Base-by-base conservation (phyloP, 1,284 basidiomycete species). In the Boletus smithii region DNA sequence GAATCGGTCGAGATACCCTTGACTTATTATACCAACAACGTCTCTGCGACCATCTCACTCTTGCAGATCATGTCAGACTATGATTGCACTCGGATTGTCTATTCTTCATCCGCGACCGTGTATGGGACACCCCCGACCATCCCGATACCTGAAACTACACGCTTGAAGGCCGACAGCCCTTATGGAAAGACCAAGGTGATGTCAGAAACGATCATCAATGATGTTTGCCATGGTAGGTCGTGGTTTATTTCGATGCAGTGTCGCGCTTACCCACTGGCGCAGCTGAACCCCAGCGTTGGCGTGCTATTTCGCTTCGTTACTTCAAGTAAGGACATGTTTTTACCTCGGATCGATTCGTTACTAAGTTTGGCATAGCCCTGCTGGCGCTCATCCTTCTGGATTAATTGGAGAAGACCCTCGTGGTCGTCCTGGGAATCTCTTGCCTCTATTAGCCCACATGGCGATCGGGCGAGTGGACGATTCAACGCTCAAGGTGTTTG, bases 51-150 rank as follows among this genome's bases (percentile, higher is more conserved):
- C 3, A 71, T 95, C 51, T 82, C 78, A 38, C 80, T 97, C 17
- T 75, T 95, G 40, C 83, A 93, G 73, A 73, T 80, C 55, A 97
- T 97, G 94, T 75, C 77, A 48, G 86, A 89, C 53, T 90, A 85
- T 68, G 83, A 85, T 49, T 91, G 87, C 73, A 78, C 80, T 51
- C 81, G 91, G 50, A 75, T 99, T 54, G 95, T 99, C 53, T 99
- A 98, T 75, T 97, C 94, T 1, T 97, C 95, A 10, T 97, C 93
- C 20, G 97, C 97, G 2, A 99, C 97, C n/a, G 97, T 99, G 29
- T 99, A 99, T 67, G 97, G 97, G 51, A 94, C 85, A 3, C 97
- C 97, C 8, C 85, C 90, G 38, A 74, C 74, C 48, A 91, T 99
- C 49, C 97, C 97, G 39, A 99, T 99, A 57, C 92, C 94, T 17